Conservation (phyloP, 352 stramenopile species). For the Aphanomyces astaci region DNA sequence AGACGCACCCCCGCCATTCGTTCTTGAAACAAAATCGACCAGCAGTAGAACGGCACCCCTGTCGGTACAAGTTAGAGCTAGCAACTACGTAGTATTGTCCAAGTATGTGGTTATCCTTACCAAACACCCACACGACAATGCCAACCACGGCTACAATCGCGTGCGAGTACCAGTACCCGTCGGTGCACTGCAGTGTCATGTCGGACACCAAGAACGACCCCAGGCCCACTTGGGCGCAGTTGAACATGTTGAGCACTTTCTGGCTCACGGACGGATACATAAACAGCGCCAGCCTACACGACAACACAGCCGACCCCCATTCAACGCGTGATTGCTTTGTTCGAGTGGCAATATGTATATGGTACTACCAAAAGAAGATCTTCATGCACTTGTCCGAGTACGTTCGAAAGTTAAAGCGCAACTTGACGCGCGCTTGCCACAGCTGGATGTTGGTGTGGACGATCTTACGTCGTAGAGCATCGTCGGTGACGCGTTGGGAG, state of each 20-base stretch:
- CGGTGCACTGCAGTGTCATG: conserved; percentile 49
- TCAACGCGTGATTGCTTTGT: too few species aligned
- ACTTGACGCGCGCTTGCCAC: conserved; percentile 54
- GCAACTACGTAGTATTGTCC: too few species aligned
- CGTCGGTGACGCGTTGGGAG: conserved; percentile 38
- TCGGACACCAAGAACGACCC: conserved; percentile 57
- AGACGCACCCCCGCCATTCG: conserved; percentile 41
- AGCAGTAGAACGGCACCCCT: conserved; percentile 68
- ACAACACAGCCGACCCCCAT: too few species aligned
- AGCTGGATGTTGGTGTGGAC: conserved; percentile 61
- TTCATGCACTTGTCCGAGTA: conserved; percentile 77
- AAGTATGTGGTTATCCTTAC: too few species aligned
- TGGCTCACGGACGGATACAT: conserved; percentile 71
- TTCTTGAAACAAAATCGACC: conserved; percentile 51
- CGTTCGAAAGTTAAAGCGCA: conserved; percentile 60
- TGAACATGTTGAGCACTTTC: conserved; percentile 58
- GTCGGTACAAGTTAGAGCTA: background rate
- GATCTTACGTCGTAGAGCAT: conserved; percentile 46
- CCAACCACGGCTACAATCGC: conserved; percentile 36
- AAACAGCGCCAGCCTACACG: conserved; percentile 43
- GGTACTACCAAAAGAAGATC: conserved; percentile 59
- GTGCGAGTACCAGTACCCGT: conserved; percentile 50
- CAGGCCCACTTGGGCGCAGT: conserved; percentile 59
- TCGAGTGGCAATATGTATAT: too few species aligned
- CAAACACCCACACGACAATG: conserved; percentile 49